phyloP scores from a whole-genome alignment of 2,329 filamentous ascomycete genomes.

The Basipetospora chlamydospora region DNA sequence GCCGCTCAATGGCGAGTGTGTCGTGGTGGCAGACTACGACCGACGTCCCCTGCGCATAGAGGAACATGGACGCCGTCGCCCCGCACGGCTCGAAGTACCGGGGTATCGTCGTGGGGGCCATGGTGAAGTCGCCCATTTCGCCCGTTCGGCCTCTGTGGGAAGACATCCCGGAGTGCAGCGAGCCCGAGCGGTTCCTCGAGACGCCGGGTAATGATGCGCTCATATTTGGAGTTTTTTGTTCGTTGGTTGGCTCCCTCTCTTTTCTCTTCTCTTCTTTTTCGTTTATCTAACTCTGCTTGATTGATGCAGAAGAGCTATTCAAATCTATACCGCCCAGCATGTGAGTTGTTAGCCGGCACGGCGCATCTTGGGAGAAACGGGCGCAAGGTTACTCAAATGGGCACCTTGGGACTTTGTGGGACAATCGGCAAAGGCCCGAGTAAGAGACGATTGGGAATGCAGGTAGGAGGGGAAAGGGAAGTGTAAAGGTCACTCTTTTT shows the following conservation, averaged over 20 bases:
- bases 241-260: background rate
- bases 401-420: no score
- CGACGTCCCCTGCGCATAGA: slow-evolving; percentile 71
- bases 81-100: slow-evolving; percentile 72
- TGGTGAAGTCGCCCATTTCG: slow-evolving; percentile 8
- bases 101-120: slow-evolving; percentile 11
- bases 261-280: background rate
- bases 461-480: background rate
- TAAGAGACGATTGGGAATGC: background rate
- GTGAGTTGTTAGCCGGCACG: slow-evolving; percentile 3
- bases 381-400: slow-evolving; percentile 2
- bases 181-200: slow-evolving; percentile 5
- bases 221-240: slow-evolving; percentile 2
- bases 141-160: slow-evolving; percentile 6
- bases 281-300: background rate
- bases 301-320: no score
- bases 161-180: slow-evolving; percentile 5
- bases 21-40: slow-evolving; percentile 88
- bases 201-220: slow-evolving; percentile 3
- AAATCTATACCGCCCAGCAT: background rate
- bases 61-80: slow-evolving; percentile 77
- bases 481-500: background rate
- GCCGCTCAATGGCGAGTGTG: slow-evolving; percentile 73
- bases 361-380: background rate
- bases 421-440: background rate